Percentiles rank a stretch among this genome's conserved stretches.
Conservation (phyloP, 2,329 filamentous ascomycete genomes). For the Penicillium oxalicum region DNA sequence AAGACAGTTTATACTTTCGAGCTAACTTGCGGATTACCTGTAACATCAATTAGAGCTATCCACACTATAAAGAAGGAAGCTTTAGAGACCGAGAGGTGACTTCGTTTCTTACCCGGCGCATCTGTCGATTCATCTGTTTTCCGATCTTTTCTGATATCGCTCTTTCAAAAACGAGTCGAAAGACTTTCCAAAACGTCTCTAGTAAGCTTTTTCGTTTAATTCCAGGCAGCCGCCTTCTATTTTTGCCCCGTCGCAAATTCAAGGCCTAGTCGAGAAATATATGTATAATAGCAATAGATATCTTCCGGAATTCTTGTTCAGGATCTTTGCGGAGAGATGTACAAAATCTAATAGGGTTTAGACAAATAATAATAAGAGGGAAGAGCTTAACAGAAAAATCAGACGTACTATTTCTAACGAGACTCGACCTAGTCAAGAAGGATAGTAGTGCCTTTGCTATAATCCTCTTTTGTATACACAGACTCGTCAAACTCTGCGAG, state of each 20-base stretch:
- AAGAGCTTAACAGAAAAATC: not conserved
- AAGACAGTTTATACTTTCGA: conserved; percentile 16
- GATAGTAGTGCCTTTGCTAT: conserved; percentile 13
- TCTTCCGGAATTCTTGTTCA: conserved; percentile 7
- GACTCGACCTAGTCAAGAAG: conserved; percentile 13
- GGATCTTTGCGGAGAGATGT: conserved; percentile 14
- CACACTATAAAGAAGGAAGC: not conserved
- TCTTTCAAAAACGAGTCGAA: conserved; percentile 8
- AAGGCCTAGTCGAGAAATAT: conserved; percentile 18
- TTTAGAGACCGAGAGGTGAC: conserved; percentile 1
- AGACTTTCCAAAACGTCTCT: conserved; percentile 8
- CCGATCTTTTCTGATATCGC: conserved; percentile 12
- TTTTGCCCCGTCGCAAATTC: conserved; percentile 16
- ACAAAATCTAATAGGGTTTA: conserved; percentile 10
- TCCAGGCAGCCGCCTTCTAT: conserved; percentile 7
- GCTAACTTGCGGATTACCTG: conserved; percentile 18
- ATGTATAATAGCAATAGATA: conserved; percentile 15
- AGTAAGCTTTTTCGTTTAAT: conserved; percentile 7
- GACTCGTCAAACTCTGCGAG: conserved; percentile 15
- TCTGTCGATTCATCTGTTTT: conserved; percentile 11
- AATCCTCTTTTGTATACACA: conserved; percentile 14
- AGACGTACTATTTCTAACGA: conserved; percentile 10
- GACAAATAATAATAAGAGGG: not conserved
- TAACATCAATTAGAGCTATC: not conserved
- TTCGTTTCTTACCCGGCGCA: conserved; percentile 9